Base-by-base conservation (phyloP, 108 stramenopile species). In the Fragilariopsis cylindrus region DNA sequence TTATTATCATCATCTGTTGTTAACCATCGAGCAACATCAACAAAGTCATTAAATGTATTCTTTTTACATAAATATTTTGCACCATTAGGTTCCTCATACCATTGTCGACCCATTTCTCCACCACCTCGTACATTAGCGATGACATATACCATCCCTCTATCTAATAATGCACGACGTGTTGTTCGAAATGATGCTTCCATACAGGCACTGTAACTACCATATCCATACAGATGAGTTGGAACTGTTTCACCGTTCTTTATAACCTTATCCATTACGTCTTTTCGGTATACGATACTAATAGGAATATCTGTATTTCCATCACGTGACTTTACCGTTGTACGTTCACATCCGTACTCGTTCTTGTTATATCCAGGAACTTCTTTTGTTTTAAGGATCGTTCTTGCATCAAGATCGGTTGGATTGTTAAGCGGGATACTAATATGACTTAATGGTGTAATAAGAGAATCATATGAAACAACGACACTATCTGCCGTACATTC, bases 41-140 rank as follows among this genome's bases (percentile, higher is more conserved):
- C 89, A 72, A 98, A 98, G 73, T 98, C 98, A 74, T 89, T 77
- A 76, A 97, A 98, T 1, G 97, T 96, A 75, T 98, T 98, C 77
- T 90, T 93, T 88, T 98, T 98, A 68, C 91, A 82, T 42, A 96
- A 79, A 67, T 95, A 97, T 76, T 97, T 98, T 19, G 90, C 96
- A 40, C 93, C 88, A 71, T 90, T 82, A n/a, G 92, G 92, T 55
- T 94, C 88, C 82, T 98, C 97, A 62, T 98, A 98, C 98, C 98
- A 98, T 16, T 84, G 77, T 30, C 96, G 83, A 15, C 98, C 98
- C 92, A 96, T 94, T 82, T 98, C 98, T 12, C 96, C 97, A 12
- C 98, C 98, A 19, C 98, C 98, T 19, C 98, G 80, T 50, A 99
- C 87, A 78, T 99, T 97, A 47, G 97, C 97, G 45, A 96, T 88